Percentiles rank a stretch among this genome's conserved stretches.
These are phyloP conservation scores for Boletellus emodensis DNA, from an alignment of 768 basidiomycete species.

Conservation along the genomic window DNA sequence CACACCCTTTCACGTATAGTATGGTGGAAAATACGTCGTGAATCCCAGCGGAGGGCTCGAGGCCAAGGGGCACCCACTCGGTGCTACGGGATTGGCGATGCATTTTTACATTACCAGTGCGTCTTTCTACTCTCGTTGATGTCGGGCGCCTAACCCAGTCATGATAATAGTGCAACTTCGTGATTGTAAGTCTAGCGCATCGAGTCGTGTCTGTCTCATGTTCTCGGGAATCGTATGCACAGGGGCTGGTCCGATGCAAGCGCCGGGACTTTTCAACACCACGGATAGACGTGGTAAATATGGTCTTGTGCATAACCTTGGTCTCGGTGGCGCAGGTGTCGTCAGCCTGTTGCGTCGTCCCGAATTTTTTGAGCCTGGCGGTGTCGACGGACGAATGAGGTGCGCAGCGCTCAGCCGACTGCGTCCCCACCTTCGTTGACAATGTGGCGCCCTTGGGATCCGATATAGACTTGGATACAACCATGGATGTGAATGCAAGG, in stretches of 20 bases:
- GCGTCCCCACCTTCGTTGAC: not conserved
- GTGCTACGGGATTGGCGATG: constrained; percentile 82
- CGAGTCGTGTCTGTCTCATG: not conserved
- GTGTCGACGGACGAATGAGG: constrained; percentile 65
- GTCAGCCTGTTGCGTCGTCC: constrained; percentile 73
- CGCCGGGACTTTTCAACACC: constrained; percentile 59
- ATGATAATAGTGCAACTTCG: constrained; percentile 62
- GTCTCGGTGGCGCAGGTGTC: constrained; percentile 77
- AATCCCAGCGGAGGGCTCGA: constrained; percentile 85
- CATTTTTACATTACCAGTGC: constrained; percentile 81
- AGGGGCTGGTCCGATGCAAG: constrained; percentile 88
- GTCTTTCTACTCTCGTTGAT: constrained; percentile 17
- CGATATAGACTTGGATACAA: constrained; percentile 69
- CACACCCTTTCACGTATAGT: constrained; percentile 36
- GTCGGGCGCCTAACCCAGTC: not conserved
- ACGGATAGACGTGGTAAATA: constrained; percentile 69
- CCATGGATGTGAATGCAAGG: constrained; percentile 64
- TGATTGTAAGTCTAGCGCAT: constrained; percentile 45
- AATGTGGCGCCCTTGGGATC: not conserved
- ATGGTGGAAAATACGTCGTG: constrained; percentile 80
- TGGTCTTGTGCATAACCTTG: constrained; percentile 80
- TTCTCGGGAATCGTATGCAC: not conserved
- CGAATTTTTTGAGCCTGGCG: constrained; percentile 67
- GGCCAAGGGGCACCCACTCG: constrained; percentile 85
- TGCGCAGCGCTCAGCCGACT: constrained; percentile 19